Evolutionary conservation across 176 grass and related monocot genomes (phyloP).

Genomic region (Hordeum marinum): DNA sequence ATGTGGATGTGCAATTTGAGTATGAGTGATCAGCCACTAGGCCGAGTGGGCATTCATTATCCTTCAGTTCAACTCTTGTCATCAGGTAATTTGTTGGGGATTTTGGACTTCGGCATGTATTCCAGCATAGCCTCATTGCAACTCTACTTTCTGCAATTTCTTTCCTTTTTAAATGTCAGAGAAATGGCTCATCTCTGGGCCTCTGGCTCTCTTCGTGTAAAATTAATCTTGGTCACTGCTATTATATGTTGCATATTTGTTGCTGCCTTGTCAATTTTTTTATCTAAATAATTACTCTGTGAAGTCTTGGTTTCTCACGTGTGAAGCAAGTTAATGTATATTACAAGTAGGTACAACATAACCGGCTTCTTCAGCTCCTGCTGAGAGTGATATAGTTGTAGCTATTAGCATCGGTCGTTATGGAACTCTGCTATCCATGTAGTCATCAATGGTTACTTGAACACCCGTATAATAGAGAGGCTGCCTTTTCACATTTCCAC

Average conservation of each 20-base stretch:
- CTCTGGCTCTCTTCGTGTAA: constrained; percentile 13
- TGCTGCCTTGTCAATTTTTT: not conserved
- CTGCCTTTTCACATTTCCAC: not conserved
- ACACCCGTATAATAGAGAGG: not conserved
- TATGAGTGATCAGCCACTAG: constrained; percentile 61
- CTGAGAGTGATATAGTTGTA: not conserved
- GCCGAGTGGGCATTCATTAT: not conserved
- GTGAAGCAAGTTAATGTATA: not conserved
- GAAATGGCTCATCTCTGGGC: constrained; percentile 11
- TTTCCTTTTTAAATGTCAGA: not conserved
- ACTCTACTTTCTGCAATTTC: not conserved
- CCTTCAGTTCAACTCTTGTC: not conserved
- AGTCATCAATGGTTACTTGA: not conserved
- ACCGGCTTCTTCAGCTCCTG: not conserved
- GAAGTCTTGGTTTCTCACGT: not conserved
- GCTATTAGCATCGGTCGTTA: not conserved
- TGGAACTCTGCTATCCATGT: not conserved
- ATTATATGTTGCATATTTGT: not conserved
- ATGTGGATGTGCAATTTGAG: constrained; percentile 92
- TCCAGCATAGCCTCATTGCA: not conserved
- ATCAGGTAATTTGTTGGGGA: constrained; percentile 29
- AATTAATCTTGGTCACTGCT: constrained; percentile 19
- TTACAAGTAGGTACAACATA: not conserved
- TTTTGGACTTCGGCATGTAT: not conserved
- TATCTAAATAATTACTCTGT: not conserved